Evolutionary conservation across 2,329 filamentous ascomycete species (phyloP).

Genomic region (Metarhizium guizhouense): DNA sequence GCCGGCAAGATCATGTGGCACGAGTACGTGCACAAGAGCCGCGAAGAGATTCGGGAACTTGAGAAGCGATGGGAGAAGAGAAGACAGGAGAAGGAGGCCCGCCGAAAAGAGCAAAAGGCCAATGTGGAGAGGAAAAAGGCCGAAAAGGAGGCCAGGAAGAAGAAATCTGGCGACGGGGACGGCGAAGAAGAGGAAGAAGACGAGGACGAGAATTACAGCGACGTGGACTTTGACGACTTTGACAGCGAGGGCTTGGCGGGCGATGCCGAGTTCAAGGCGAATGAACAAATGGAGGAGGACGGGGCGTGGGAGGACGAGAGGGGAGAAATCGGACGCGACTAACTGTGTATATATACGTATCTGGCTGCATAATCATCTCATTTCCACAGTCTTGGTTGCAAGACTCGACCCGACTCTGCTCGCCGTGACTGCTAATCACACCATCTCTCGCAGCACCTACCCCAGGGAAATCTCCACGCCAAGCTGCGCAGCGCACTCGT

Average conservation of each 20-base stretch:
- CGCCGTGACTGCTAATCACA: too few relatives aligned
- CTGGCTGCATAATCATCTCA: too few relatives aligned
- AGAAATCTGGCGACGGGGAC: slow-evolving; percentile 26
- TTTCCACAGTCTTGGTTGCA: too few relatives aligned
- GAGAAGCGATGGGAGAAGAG: slow-evolving; percentile 77
- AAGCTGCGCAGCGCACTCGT: slow-evolving; percentile 14
- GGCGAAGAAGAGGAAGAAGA: slow-evolving; percentile 31
- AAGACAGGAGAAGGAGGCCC: slow-evolving; percentile 70
- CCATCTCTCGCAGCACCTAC: too few relatives aligned
- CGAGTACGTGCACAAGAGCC: slow-evolving; percentile 81
- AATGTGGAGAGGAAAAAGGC: slow-evolving; percentile 81
- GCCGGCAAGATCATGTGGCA: slow-evolving; percentile 95
- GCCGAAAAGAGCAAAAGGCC: slow-evolving; percentile 74
- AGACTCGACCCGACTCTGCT: too few relatives aligned
- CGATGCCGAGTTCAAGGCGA: slow-evolving; percentile 39
- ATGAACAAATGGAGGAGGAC: slow-evolving; percentile 39
- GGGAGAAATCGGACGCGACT: slow-evolving; percentile 12
- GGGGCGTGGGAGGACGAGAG: slow-evolving; percentile 45
- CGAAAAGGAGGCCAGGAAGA: slow-evolving; percentile 32
- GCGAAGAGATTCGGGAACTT: slow-evolving; percentile 65
- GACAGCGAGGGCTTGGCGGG: slow-evolving; percentile 43
- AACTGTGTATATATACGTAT: not conserved
- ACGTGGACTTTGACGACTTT: slow-evolving; percentile 38
- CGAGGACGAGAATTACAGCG: slow-evolving; percentile 34
- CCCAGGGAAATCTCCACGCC: not conserved